Evolutionary conservation across 164 flowering plant genomes (phyloP).

Genomic region (grape (Vitis vinifera)): DNA sequence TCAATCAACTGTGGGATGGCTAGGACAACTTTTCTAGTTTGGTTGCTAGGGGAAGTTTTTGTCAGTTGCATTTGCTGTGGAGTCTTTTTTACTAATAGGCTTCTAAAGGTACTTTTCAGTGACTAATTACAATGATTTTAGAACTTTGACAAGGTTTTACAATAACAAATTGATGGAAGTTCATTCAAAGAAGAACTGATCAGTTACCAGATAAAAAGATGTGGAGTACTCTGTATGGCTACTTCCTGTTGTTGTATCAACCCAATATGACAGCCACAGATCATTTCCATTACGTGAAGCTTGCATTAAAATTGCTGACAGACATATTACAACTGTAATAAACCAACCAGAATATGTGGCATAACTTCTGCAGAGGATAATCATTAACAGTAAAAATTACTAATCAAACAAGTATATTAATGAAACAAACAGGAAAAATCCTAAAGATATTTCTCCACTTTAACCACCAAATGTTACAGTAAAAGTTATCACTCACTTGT

Average conservation of each 20-base stretch:
- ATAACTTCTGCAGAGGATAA: slow-evolving; percentile 60
- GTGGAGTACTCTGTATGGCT: slow-evolving; percentile 40
- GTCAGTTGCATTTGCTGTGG: too few species aligned
- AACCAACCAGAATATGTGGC: slow-evolving; percentile 80
- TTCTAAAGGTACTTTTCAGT: too few species aligned
- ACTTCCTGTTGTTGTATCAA: slow-evolving; percentile 56
- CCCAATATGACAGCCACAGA: slow-evolving; percentile 96
- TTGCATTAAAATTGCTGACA: slow-evolving; percentile 95
- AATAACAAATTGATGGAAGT: background rate
- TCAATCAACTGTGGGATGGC: too few species aligned
- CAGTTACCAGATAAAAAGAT: slow-evolving; percentile 74
- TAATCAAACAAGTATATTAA: background rate
- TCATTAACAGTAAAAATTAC: slow-evolving; percentile 2
- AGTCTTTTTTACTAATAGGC: too few species aligned
- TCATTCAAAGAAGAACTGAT: background rate
- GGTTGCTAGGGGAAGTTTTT: too few species aligned
- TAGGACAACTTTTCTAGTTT: too few species aligned
- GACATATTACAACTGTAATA: slow-evolving; percentile 45
- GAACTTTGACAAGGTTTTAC: background rate
- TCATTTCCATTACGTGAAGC: slow-evolving; percentile 98
- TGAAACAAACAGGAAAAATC: background rate
- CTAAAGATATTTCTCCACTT: background rate
- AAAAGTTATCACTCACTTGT: slow-evolving; percentile 55
- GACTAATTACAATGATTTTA: too few species aligned
- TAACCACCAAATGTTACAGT: background rate